phyloP scores from a whole-genome alignment of 768 basidiomycete species.

The Lactarius hatsudake region DNA sequence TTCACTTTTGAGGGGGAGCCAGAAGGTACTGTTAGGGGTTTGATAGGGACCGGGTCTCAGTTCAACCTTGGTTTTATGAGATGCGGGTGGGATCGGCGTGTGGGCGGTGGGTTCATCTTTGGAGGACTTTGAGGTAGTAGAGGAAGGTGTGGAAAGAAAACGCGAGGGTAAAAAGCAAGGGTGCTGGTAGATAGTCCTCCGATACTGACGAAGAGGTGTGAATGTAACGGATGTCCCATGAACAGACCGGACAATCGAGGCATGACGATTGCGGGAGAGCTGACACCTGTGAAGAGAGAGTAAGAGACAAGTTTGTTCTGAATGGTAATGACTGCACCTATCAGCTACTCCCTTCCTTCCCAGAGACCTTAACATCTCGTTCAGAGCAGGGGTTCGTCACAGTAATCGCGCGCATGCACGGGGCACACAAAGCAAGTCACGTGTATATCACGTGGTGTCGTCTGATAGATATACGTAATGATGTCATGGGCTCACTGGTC shows the following conservation, averaged over 20 bases:
- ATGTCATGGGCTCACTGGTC: not conserved
- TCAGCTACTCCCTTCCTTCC: constrained; percentile 40
- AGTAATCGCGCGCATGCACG: not conserved
- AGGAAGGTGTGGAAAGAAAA: constrained; percentile 35
- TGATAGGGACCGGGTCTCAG: constrained; percentile 64
- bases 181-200: not conserved
- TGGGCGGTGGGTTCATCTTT: constrained; percentile 30
- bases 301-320: not conserved
- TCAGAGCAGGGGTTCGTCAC: not conserved
- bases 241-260: not conserved
- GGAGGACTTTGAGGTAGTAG: constrained; percentile 23
- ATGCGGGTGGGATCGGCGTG: constrained; percentile 30
- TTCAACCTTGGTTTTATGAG: constrained; percentile 49
- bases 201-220: constrained; percentile 4
- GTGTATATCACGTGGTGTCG: not conserved
- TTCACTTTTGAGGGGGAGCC: constrained; percentile 25
- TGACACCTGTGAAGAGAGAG: constrained; percentile 10
- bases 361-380: constrained; percentile 40
- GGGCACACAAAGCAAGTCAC: not conserved
- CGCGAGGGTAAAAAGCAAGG: constrained; percentile 8
- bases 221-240: not conserved
- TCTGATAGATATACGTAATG: not conserved
- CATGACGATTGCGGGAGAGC: constrained; percentile 2
- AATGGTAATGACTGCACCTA: constrained; percentile 33
- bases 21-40: constrained; percentile 37